A percentile compares a stretch with the other conserved stretches of the same genome.
Evolutionary conservation across 2,329 filamentous ascomycete species (phyloP).

Genomic region (Fusarium sp.): DNA sequence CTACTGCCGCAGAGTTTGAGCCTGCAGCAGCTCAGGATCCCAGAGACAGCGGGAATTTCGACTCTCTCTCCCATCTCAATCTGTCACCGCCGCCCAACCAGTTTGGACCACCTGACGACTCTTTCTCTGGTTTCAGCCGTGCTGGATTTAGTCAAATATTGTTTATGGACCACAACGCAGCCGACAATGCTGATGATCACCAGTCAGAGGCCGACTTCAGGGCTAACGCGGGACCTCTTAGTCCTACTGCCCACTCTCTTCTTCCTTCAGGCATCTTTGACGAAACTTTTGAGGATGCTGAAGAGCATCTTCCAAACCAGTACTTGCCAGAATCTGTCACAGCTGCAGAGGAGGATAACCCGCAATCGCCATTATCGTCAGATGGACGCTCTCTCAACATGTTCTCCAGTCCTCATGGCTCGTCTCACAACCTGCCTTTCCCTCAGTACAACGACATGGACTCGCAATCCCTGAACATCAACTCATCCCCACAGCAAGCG

Average conservation of each 20-base stretch:
- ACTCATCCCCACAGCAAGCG: conserved; percentile 55
- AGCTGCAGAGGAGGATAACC: conserved; percentile 56
- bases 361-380: conserved; percentile 72
- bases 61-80: conserved; percentile 57
- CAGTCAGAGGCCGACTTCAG: conserved; percentile 73
- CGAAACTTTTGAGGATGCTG: conserved; percentile 69
- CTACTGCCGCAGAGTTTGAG: conserved; percentile 62
- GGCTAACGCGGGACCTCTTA: conserved; percentile 75
- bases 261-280: conserved; percentile 76
- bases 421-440: conserved; percentile 68
- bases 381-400: conserved; percentile 63
- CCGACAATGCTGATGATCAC: conserved; percentile 52
- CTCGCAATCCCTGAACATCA: conserved; percentile 53
- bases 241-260: conserved; percentile 78
- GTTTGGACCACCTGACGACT: conserved; percentile 54
- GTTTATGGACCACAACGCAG: conserved; percentile 60
- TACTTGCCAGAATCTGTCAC: conserved; percentile 49
- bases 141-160: conserved; percentile 64
- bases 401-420: conserved; percentile 71
- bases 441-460: conserved; percentile 63
- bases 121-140: conserved; percentile 65
- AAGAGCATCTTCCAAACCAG: conserved; percentile 52
- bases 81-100: conserved; percentile 54
- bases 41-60: conserved; percentile 61
- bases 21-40: conserved; percentile 57